Base-by-base conservation (phyloP, 75 land plant genomes). In the Ceratopteris richardii region DNA sequence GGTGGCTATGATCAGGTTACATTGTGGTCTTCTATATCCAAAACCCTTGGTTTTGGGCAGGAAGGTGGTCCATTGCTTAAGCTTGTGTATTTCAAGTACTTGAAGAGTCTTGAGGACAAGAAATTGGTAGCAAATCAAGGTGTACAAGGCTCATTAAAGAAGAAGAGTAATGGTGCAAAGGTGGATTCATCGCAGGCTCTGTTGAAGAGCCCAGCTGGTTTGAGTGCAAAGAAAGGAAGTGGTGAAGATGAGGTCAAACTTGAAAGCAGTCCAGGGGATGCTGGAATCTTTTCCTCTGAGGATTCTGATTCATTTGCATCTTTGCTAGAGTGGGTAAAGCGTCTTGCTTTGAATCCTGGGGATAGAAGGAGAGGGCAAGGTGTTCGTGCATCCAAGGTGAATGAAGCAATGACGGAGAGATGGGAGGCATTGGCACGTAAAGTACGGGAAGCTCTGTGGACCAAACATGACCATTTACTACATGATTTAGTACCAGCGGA, bases 301-400 rank as follows among this genome's bases (percentile, higher is more conserved):
- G 36, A 24, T 4, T 19, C 23, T 29, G 79, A 78, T 22, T 57
- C 77, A 41, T 40, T 76, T 26, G 33, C 46, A 7, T 64, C 64
- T 23, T 61, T 80, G 73, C 21, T 86, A 54, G 65, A 68, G 27
- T 86, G 90, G 90, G 56, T 82, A 21, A 79, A 31, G 23, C 48
- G 64, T 12, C 25, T 77, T 39, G 90, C 90, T 1, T 70, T 72
- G 58, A 22, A 77, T 30, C 82, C 78, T 5, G 67, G 77, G 29
- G 56, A 69, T 63, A 65, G 76, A 29, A 30, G 25, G 0, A 33
- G 60, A 44, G 75, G 76, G 2, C 31, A 31, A n/a, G 36, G 66
- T 6, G 71, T 66, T n/a, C 79, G 69, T 0, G 59, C 50, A 1
- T 63, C 81, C 11, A 69, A 66, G n/a, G 64, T 68, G 62, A 73